phyloP scores from a whole-genome alignment of 129 eudicot species.

The Glebionis coronaria region DNA sequence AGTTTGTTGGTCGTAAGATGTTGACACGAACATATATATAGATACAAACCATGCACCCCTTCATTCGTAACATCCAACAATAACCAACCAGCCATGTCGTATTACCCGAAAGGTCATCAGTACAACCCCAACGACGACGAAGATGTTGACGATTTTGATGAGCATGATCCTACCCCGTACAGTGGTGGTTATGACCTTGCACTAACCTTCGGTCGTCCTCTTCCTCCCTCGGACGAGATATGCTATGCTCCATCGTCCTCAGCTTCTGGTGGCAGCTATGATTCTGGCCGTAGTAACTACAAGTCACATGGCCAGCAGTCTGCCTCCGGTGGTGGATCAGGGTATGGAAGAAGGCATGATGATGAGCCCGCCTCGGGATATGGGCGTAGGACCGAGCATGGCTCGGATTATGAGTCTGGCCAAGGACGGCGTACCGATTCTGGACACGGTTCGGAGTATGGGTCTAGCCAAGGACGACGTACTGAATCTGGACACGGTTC shows the following conservation, averaged over 20 bases:
- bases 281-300: constrained; percentile 57
- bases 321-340: constrained; percentile 33
- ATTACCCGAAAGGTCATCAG: constrained; percentile 66
- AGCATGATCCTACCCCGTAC: constrained; percentile 80
- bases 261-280: constrained; percentile 36
- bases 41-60: constrained; percentile 9
- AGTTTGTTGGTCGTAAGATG: constrained; percentile 2
- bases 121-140: constrained; percentile 34
- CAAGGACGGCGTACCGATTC: constrained; percentile 30
- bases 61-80: background rate
- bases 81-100: constrained; percentile 46
- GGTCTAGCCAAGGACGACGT: constrained; percentile 45
- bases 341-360: constrained; percentile 35
- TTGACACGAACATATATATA: constrained; percentile 1
- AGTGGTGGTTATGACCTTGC: constrained; percentile 74
- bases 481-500: constrained; percentile 14
- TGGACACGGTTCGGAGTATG: constrained; percentile 50
- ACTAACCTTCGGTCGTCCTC: constrained; percentile 67
- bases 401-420: constrained; percentile 51
- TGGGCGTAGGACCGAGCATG: constrained; percentile 29
- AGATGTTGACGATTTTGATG: constrained; percentile 68
- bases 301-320: constrained; percentile 51
- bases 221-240: constrained; percentile 63
- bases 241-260: constrained; percentile 55
- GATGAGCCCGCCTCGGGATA: constrained; percentile 33